Conservation (phyloP, 768 basidiomycete species). For the Hemileccinum rubropunctum region DNA sequence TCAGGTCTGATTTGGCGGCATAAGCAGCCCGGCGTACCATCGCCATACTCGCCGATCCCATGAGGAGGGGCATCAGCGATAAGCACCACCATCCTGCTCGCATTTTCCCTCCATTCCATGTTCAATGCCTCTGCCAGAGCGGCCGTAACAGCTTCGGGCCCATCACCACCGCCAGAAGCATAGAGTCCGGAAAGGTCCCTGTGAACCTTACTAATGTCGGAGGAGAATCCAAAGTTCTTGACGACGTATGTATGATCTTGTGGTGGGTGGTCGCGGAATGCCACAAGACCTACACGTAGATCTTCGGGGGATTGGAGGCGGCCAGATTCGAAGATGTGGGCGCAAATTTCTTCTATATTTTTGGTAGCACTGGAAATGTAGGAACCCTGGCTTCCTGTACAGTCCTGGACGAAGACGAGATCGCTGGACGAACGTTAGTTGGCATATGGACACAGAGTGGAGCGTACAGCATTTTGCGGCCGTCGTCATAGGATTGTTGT, state of each 20-base stretch:
- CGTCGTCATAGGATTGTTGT: slow-evolving; percentile 34
- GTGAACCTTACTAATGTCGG: slow-evolving; percentile 85
- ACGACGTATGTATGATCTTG: slow-evolving; percentile 95
- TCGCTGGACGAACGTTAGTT: slow-evolving; percentile 51
- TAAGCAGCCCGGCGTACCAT: slow-evolving; percentile 53
- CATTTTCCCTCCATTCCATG: slow-evolving; percentile 86
- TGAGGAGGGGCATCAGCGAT: slow-evolving; percentile 98
- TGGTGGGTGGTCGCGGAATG: slow-evolving; percentile 95
- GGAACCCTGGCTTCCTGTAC: slow-evolving; percentile 88
- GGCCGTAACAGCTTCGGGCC: slow-evolving; percentile 95
- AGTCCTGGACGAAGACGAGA: slow-evolving; percentile 93
- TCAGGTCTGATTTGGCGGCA: slow-evolving; percentile 11
- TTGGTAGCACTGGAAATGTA: slow-evolving; percentile 93
- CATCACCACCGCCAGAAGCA: slow-evolving; percentile 91
- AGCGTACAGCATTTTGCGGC: slow-evolving; percentile 75
- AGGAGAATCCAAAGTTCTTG: slow-evolving; percentile 93
- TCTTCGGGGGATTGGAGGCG: slow-evolving; percentile 86
- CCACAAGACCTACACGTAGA: slow-evolving; percentile 87
- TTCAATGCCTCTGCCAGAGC: slow-evolving; percentile 82
- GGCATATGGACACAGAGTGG: slow-evolving; percentile 6
- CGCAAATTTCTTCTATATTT: slow-evolving; percentile 95
- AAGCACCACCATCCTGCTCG: slow-evolving; percentile 94
- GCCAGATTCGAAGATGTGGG: slow-evolving; percentile 91
- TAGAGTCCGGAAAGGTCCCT: slow-evolving; percentile 79
- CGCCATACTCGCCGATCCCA: slow-evolving; percentile 95